Percentiles rank a stretch among this genome's conserved stretches.
These are phyloP conservation scores for Ceratocystis variospora DNA, from an alignment of 2,329 filamentous ascomycete species.

Conservation along the genomic window DNA sequence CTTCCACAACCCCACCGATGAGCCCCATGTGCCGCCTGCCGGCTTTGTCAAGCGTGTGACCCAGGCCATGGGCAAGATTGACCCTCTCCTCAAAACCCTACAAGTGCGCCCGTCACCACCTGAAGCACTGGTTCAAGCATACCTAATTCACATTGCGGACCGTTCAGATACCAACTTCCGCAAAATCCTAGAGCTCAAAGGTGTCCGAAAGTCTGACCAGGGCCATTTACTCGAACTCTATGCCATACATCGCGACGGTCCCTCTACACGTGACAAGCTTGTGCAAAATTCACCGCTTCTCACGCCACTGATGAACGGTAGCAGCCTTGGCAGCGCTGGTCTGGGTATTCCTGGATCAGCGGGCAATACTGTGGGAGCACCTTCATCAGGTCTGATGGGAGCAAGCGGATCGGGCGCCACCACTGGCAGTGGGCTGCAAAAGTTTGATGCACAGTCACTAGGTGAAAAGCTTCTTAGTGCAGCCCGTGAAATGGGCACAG, in stretches of 20 bases:
- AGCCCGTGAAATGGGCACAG: conserved; percentile 67
- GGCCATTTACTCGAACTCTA: conserved; percentile 76
- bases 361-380: background rate
- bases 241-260: conserved; percentile 60
- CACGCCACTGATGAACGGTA: conserved; percentile 45
- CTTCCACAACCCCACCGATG: conserved; percentile 33
- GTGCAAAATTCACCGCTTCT: conserved; percentile 57
- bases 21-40: conserved; percentile 30
- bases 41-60: conserved; percentile 79
- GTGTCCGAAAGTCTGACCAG: conserved; percentile 74
- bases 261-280: conserved; percentile 51
- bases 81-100: conserved; percentile 86
- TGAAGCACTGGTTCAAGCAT: conserved; percentile 90
- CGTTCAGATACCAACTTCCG: conserved; percentile 88
- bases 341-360: background rate
- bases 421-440: conserved; percentile 28
- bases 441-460: conserved; percentile 70
- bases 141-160: conserved; percentile 92
- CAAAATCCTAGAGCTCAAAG: conserved; percentile 92
- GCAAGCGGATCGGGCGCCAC: conserved; percentile 30
- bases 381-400: background rate
- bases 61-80: conserved; percentile 70
- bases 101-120: conserved; percentile 85
- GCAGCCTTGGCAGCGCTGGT: conserved; percentile 24
- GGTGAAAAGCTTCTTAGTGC: conserved; percentile 82